Percentiles rank a stretch among this genome's conserved stretches.
phyloP scores from a whole-genome alignment of 2,329 filamentous ascomycete genomes.

The Colletotrichum destructivum region DNA sequence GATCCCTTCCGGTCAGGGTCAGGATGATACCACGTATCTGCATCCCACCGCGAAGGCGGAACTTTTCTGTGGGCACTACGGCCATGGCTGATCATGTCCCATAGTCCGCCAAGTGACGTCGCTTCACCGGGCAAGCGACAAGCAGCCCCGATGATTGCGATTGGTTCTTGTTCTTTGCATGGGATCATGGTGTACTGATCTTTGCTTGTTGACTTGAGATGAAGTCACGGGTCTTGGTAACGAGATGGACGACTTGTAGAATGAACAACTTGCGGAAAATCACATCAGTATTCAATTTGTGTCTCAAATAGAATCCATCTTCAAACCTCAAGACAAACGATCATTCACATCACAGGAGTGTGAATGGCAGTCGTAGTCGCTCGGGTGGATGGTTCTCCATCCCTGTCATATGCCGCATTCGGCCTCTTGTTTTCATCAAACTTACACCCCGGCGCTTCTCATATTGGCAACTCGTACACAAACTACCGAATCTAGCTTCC shows the following conservation, averaged over 20 bases:
- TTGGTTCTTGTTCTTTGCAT: conserved; percentile 47
- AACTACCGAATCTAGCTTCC: background rate
- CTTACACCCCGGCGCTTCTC: too few relatives aligned
- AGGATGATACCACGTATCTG: conserved; percentile 45
- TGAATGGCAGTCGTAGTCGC: too few relatives aligned
- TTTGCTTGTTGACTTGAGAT: background rate
- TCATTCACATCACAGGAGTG: too few relatives aligned
- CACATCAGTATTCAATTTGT: too few relatives aligned
- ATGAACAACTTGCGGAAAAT: too few relatives aligned
- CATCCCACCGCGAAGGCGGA: conserved; percentile 44
- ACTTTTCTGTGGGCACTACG: conserved; percentile 36
- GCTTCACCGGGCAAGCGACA: conserved; percentile 57
- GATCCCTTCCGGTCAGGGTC: conserved; percentile 43
- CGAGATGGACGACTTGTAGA: too few relatives aligned
- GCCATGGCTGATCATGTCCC: conserved; percentile 49
- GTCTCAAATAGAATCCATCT: too few relatives aligned
- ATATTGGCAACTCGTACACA: conserved; percentile 8
- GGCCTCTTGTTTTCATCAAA: too few relatives aligned
- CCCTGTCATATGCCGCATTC: too few relatives aligned
- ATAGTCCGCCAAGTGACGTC: conserved; percentile 51
- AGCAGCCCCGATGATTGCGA: conserved; percentile 57
- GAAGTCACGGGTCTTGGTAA: background rate
- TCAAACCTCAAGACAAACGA: too few relatives aligned
- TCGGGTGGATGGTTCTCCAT: too few relatives aligned
- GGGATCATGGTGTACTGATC: conserved; percentile 19